Evolutionary conservation across 1,284 basidiomycete species (phyloP).

Genomic region (Apiotrichum akiyoshidainum): DNA sequence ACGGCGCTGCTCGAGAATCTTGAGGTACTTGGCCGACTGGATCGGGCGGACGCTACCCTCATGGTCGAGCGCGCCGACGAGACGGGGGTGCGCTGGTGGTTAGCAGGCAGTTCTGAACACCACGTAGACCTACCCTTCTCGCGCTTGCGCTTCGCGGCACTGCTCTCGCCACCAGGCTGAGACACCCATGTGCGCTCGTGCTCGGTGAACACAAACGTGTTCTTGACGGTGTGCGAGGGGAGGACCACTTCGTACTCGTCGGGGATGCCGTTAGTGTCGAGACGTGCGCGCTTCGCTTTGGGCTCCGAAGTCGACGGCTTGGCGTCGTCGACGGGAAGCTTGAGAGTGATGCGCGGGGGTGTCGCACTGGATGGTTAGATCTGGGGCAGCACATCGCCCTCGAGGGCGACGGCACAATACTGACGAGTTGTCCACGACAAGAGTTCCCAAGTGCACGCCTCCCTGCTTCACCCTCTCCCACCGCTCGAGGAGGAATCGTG

Average conservation of each 20-base stretch:
- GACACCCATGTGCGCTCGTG: constrained; percentile 25
- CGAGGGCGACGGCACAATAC: constrained; percentile 7
- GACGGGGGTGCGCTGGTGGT: constrained; percentile 27
- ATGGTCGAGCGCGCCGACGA: constrained; percentile 43
- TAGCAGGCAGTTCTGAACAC: neutral
- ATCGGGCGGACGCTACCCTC: constrained; percentile 44
- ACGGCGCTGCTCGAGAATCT: constrained; percentile 49
- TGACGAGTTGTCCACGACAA: constrained; percentile 53
- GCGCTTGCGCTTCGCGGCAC: constrained; percentile 28
- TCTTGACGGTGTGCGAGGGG: constrained; percentile 35
- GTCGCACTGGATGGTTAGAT: neutral
- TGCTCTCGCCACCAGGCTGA: constrained; percentile 13
- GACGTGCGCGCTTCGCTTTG: constrained; percentile 16
- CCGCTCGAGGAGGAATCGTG: constrained; percentile 54
- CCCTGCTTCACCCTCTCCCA: constrained; percentile 53
- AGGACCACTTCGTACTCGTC: constrained; percentile 42
- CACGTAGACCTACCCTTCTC: constrained; percentile 32
- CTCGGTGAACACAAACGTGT: constrained; percentile 45
- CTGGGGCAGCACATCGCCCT: neutral
- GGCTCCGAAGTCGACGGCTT: neutral
- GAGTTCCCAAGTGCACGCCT: constrained; percentile 53
- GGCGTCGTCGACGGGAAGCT: constrained; percentile 17
- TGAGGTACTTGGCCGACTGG: constrained; percentile 50
- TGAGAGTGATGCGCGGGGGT: constrained; percentile 19
- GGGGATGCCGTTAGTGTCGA: constrained; percentile 33